Base-by-base conservation (phyloP, 371 early-diverging fungal genomes). In the Chytridiales sp. region DNA sequence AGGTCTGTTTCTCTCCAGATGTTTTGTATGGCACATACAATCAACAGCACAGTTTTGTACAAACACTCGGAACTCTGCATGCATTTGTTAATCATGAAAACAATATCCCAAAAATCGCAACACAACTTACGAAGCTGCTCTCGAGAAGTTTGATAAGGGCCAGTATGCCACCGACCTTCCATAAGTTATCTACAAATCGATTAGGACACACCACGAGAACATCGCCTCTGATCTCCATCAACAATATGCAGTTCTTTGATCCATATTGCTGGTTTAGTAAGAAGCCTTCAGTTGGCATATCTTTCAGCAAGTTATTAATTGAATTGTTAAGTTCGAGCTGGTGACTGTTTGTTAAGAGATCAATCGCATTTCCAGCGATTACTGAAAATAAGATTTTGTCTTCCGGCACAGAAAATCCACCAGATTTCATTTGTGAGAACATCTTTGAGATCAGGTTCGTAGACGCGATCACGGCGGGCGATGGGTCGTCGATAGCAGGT, bases 1-100 rank as follows among this genome's bases (percentile, higher is more conserved):
- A 88, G 88, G 56, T 85, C 87, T 0, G 83, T 79, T 58, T 87
- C 85, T 19, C 88, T 60, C 87, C 87, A 87, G 30, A 81, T 84
- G 61, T 81, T 83, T 11, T 81, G 74, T 47, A 90, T 80, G 17
- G 79, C 67, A 44, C 86, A 82, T 40, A 85, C 83, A 4, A 88
- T 56, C 35, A 87, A 69, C n/a, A 24, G 13, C 4, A 82, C 73
- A 0, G 85, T 75, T 62, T 84, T 84, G 43, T 77, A 77, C n/a
- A 89, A 59, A 11, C 77, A 67, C 15, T 70, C 78, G 1, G 83
- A 60, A 0, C 85, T 82, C 81, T 87, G 59, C 22, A 22, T 21
- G 58, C 21, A 51, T 55, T 27, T 48, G 26, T 47, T 48, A 47
- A 21, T 46, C 26, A 34, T 27, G n/a, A 40, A 50, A 29, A 43